phyloP scores from a whole-genome alignment of 2,329 filamentous ascomycete species.

The Diaporthe longicolla region DNA sequence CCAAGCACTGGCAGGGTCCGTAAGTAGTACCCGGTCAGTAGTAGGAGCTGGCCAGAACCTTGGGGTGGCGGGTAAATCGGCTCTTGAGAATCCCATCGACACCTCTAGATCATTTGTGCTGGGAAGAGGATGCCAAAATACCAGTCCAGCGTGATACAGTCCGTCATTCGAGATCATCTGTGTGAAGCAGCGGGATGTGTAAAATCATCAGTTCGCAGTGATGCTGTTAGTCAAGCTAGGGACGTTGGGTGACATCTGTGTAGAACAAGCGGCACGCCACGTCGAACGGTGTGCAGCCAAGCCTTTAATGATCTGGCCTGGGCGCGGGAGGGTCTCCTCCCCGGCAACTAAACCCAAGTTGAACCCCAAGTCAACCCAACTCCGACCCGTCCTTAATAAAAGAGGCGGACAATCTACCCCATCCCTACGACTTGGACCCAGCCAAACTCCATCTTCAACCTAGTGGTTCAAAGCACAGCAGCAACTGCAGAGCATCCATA shows the following conservation, averaged over 20 bases:
- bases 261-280: slow-evolving; percentile 19
- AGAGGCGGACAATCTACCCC: neutral
- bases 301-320: slow-evolving; percentile 18
- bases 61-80: neutral
- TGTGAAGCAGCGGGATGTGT: slow-evolving; percentile 7
- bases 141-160: neutral
- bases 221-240: slow-evolving; percentile 24
- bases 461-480: neutral
- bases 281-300: slow-evolving; percentile 17
- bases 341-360: slow-evolving; percentile 20
- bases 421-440: neutral
- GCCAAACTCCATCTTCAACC: neutral
- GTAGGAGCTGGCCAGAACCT: neutral
- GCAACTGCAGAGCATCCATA: neutral
- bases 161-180: slow-evolving; percentile 6
- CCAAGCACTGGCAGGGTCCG: slow-evolving; percentile 2
- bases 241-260: slow-evolving; percentile 11
- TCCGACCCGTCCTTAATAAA: neutral
- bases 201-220: slow-evolving; percentile 5
- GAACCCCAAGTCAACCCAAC: slow-evolving; percentile 11
- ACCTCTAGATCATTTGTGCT: neutral
- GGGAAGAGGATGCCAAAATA: neutral
- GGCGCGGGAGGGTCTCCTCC: slow-evolving; percentile 15
- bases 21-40: neutral
- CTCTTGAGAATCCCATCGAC: neutral